A percentile compares a stretch with the other conserved stretches of the same genome.
Evolutionary conservation across 306 rosid genomes (phyloP).

Genomic region (Pueraria montana): DNA sequence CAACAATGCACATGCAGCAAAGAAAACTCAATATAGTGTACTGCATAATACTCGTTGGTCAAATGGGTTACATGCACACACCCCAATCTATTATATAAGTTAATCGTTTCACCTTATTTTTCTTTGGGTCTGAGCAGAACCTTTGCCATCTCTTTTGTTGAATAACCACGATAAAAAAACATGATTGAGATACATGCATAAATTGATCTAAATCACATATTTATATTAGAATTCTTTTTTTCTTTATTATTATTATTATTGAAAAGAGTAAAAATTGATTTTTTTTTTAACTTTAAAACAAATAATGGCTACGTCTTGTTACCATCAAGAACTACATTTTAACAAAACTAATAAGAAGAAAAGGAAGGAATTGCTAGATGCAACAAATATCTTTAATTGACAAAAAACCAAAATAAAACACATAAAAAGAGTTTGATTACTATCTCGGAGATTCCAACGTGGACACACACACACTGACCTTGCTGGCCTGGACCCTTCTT

Average conservation of each 20-base stretch:
- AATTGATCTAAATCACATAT: neutral
- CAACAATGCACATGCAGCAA: neutral
- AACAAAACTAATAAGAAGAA: neutral
- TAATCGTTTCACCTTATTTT: neutral
- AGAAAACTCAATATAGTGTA: neutral
- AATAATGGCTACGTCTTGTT: neutral
- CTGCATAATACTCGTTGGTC: neutral
- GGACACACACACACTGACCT: slow-evolving; percentile 39
- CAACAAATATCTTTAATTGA: neutral
- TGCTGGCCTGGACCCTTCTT: slow-evolving; percentile 42
- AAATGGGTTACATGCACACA: neutral
- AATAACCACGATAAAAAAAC: neutral
- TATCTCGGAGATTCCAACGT: slow-evolving; percentile 12
- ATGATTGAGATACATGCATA: neutral
- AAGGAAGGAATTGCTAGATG: neutral
- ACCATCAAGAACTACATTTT: neutral
- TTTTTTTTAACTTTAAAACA: neutral
- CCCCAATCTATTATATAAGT: no score
- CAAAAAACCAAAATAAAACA: neutral
- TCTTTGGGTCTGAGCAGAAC: neutral
- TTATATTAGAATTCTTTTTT: neutral
- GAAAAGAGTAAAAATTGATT: neutral
- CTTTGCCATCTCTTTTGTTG: neutral
- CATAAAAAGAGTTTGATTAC: neutral
- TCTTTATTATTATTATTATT: no score